Evolutionary conservation across 176 grass and related monocot species (phyloP).

Genomic region (Paspalum vaginatum): DNA sequence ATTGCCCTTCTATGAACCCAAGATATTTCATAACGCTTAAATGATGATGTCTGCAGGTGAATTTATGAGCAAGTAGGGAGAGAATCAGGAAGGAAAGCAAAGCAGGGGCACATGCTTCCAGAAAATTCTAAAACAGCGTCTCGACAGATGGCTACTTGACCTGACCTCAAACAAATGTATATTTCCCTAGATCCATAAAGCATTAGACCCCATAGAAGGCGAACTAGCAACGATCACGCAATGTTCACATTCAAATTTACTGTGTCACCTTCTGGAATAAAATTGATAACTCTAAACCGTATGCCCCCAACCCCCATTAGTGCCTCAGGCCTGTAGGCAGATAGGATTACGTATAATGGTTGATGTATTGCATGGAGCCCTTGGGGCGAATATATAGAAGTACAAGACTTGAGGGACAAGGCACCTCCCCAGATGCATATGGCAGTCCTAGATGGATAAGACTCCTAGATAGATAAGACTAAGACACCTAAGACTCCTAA

Average conservation of each 20-base stretch:
- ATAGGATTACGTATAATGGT: no score
- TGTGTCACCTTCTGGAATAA: no score
- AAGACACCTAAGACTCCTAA: no score
- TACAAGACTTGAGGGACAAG: no score
- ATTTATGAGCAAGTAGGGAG: conserved; percentile 3
- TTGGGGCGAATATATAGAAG: no score
- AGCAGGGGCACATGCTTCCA: not conserved
- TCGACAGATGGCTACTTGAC: not conserved
- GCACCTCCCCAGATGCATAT: no score
- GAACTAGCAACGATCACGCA: conserved; percentile 17
- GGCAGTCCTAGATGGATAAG: no score
- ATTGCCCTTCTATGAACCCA: conserved; percentile 90
- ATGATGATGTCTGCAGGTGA: conserved; percentile 70
- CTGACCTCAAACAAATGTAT: conserved; percentile 10
- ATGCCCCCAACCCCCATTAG: no score
- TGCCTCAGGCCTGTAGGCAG: no score
- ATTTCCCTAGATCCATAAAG: conserved; percentile 2
- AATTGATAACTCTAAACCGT: no score
- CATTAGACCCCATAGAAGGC: conserved; percentile 19
- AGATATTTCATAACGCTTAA: conserved; percentile 86
- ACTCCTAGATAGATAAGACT: no score
- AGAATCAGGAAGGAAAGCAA: not conserved
- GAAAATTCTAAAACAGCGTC: conserved; percentile 5
- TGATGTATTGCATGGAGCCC: no score
- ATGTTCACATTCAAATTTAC: not conserved